A percentile compares a stretch with the other conserved stretches of the same genome.
Evolutionary conservation across 176 grass and related monocot genomes (phyloP).

Genomic region (Thinopyrum elongatum): DNA sequence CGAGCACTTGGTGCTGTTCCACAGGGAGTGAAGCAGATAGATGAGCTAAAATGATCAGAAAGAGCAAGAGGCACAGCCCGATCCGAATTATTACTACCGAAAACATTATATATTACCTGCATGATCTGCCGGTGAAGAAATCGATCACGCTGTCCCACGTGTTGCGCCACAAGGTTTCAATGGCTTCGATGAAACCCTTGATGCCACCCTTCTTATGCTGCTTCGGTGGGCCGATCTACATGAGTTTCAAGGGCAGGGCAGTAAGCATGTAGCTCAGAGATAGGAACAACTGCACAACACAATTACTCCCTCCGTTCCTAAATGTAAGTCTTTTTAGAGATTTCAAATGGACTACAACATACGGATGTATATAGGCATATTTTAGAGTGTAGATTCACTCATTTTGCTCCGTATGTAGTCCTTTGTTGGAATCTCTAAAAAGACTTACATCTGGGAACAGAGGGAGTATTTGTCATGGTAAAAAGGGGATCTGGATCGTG

Average conservation of each 20-base stretch:
- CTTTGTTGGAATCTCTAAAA: no score
- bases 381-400: no score
- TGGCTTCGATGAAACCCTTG: constrained; percentile 47
- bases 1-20: constrained; percentile 54
- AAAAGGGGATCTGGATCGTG: no score
- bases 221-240: neutral
- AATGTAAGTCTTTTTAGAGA: no score
- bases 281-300: neutral
- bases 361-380: no score
- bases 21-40: neutral
- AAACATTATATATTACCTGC: constrained; percentile 44
- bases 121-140: constrained; percentile 75
- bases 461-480: no score
- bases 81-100: neutral
- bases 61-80: neutral
- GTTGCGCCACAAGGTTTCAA: constrained; percentile 41
- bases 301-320: no score
- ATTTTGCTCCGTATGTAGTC: no score
- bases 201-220: constrained; percentile 10
- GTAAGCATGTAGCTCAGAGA: neutral
- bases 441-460: no score
- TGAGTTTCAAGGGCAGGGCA: neutral
- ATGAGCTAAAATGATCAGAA: neutral
- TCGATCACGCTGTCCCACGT: constrained; percentile 40
- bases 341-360: no score